phyloP scores from a whole-genome alignment of 2,329 filamentous ascomycete genomes.

The Fonsecaea erecta region DNA sequence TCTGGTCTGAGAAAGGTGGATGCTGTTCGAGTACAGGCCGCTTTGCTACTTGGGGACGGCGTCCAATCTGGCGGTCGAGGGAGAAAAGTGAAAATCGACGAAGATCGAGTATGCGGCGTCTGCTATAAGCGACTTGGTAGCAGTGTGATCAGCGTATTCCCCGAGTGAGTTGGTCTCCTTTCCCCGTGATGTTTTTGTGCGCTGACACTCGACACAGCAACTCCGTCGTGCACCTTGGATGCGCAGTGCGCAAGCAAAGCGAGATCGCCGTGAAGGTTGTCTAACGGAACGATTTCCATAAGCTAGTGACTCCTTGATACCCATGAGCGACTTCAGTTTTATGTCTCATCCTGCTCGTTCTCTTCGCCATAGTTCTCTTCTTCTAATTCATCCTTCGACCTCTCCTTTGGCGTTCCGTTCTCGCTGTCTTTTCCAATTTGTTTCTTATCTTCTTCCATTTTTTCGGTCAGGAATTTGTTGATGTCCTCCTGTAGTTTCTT shows the following conservation, averaged over 20 bases:
- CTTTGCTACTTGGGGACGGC: slow-evolving; percentile 74
- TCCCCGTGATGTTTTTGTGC: background rate
- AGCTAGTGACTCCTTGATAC: slow-evolving; percentile 32
- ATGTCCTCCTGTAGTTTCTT: slow-evolving; percentile 61
- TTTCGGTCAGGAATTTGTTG: slow-evolving; percentile 63
- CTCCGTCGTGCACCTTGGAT: slow-evolving; percentile 78
- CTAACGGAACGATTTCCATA: background rate
- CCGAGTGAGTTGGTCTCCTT: slow-evolving; percentile 64
- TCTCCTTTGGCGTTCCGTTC: slow-evolving; percentile 44
- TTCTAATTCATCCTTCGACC: slow-evolving; percentile 64
- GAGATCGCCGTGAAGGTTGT: slow-evolving; percentile 35
- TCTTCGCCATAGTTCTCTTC: slow-evolving; percentile 74
- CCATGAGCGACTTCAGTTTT: slow-evolving; percentile 22
- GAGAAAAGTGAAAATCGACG: slow-evolving; percentile 76
- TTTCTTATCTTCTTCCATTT: slow-evolving; percentile 66
- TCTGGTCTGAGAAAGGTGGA: slow-evolving; percentile 77
- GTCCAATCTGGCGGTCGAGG: slow-evolving; percentile 58
- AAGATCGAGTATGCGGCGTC: slow-evolving; percentile 87
- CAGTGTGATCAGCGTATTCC: slow-evolving; percentile 86
- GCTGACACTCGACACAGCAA: slow-evolving; percentile 44
- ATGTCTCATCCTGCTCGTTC: slow-evolving; percentile 62
- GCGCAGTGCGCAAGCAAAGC: slow-evolving; percentile 57
- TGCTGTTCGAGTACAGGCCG: slow-evolving; percentile 75
- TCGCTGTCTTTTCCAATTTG: slow-evolving; percentile 26
- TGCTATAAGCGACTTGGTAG: slow-evolving; percentile 92